phyloP scores from a whole-genome alignment of 441 rosid species.

The Erodium texanum region DNA sequence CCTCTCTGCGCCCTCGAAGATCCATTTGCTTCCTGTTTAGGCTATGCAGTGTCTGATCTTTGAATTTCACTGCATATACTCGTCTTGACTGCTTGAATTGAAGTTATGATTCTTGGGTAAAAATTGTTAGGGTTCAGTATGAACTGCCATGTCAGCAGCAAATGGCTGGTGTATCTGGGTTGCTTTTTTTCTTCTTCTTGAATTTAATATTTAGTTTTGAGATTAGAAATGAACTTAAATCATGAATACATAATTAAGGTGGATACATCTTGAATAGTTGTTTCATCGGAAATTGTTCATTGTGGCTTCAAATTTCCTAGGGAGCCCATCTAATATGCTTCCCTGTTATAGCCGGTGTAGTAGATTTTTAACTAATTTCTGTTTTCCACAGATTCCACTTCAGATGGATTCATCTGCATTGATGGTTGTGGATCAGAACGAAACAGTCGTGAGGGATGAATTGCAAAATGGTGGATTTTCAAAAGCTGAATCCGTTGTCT shows the following conservation, averaged over 20 bases:
- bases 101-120: background rate
- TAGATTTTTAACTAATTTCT: too few species aligned
- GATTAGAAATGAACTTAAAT: background rate
- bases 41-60: too few species aligned
- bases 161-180: background rate
- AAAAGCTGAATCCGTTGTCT: constrained; percentile 29
- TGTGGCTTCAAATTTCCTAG: background rate
- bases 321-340: background rate
- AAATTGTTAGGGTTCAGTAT: background rate
- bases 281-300: background rate
- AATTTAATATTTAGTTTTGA: background rate
- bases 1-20: background rate
- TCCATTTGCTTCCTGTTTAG: background rate
- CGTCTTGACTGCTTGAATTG: background rate
- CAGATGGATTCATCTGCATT: constrained; percentile 26
- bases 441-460: constrained; percentile 24
- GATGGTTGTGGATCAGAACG: constrained; percentile 31
- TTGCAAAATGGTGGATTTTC: constrained; percentile 34
- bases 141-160: background rate
- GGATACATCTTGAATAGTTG: background rate
- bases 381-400: constrained; percentile 6
- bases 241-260: background rate
- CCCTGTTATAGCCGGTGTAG: background rate
- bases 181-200: background rate
- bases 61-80: background rate